A percentile compares a stretch with the other conserved stretches of the same genome.
Evolutionary conservation across 768 basidiomycete species (phyloP).

Genomic region (Nidula microcarpa): DNA sequence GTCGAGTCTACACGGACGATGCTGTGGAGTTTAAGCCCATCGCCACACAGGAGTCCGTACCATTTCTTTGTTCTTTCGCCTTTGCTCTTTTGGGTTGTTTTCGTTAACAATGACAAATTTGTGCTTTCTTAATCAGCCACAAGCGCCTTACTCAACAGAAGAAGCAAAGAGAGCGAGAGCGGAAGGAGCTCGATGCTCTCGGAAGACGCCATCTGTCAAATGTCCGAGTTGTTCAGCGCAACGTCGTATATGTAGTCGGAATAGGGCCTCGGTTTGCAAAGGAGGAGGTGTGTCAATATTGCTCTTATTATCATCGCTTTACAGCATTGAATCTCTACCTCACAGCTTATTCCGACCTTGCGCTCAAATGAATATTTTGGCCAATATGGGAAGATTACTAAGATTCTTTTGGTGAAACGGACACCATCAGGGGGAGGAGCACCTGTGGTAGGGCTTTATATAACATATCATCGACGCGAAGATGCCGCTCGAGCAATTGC

Average conservation of each 20-base stretch:
- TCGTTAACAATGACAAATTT: not conserved
- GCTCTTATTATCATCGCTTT: conserved; percentile 3
- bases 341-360: conserved; percentile 83
- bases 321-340: conserved; percentile 9
- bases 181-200: conserved; percentile 88
- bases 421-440: conserved; percentile 68
- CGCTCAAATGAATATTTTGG: conserved; percentile 97
- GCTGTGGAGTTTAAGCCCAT: conserved; percentile 94
- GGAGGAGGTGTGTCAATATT: conserved; percentile 74
- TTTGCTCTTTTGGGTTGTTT: conserved; percentile 10
- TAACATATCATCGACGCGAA: conserved; percentile 91
- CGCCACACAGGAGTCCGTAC: conserved; percentile 87
- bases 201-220: conserved; percentile 86
- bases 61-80: conserved; percentile 7
- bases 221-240: conserved; percentile 94
- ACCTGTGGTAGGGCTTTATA: conserved; percentile 89
- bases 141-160: conserved; percentile 95
- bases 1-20: conserved; percentile 89
- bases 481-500: conserved; percentile 92
- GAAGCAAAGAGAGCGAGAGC: conserved; percentile 90
- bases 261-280: conserved; percentile 92
- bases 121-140: conserved; percentile 49
- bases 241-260: conserved; percentile 94
- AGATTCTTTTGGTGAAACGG: conserved; percentile 91
- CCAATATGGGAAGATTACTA: conserved; percentile 96